Evolutionary conservation across 495 filamentous ascomycete genomes (phyloP), one percentile per base, ranked within the genome.

Genomic region (Hyaloscypha hepaticicola): DNA sequence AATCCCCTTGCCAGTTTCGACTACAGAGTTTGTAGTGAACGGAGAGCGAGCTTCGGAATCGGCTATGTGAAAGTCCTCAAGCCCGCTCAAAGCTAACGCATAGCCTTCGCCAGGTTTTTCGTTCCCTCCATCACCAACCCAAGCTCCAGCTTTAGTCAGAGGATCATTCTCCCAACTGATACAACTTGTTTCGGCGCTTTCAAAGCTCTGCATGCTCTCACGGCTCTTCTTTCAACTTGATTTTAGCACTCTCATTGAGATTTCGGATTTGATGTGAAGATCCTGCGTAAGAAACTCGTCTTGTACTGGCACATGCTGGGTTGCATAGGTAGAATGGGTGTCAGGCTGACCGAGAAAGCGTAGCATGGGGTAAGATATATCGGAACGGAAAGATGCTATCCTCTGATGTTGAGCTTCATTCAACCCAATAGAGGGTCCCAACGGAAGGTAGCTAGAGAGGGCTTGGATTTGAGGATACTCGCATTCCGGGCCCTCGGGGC

Each of bases 401-500:
- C 38, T 60, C 1, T 55, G 59, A 28, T 66, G 55, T 31, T 66
- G 31, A 3, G 21, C 34, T 60, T 66, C 63, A 27, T 55, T 59
- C 19, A 61, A 27, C 1, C 68, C 56, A 19, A 48, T 19, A 1
- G 19, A 34, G 5, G 64, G 56, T 2, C 4, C 60, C 4, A 67
- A 19, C 4, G 55, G 24, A n/a, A 63, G 55, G 29, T 57, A 61
- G 7, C 11, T 34, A 45, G 59, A 33, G n/a, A n/a, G 28, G 12
- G 58, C 22, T n/a, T 41, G n/a, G 12, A 63, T 55, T 21, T 67
- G 57, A 7, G 68, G 68, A 6, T 56, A 9, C 8, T 58, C 41
- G 21, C 21, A 45, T 27, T 64, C 67, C 2, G 64, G 60, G 1
- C 60, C 67, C 48, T 70, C 67, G 5, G 63, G 67, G 21, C 49